phyloP scores from a whole-genome alignment of 2,329 filamentous ascomycete genomes.

The Aureobasidium sp. region DNA sequence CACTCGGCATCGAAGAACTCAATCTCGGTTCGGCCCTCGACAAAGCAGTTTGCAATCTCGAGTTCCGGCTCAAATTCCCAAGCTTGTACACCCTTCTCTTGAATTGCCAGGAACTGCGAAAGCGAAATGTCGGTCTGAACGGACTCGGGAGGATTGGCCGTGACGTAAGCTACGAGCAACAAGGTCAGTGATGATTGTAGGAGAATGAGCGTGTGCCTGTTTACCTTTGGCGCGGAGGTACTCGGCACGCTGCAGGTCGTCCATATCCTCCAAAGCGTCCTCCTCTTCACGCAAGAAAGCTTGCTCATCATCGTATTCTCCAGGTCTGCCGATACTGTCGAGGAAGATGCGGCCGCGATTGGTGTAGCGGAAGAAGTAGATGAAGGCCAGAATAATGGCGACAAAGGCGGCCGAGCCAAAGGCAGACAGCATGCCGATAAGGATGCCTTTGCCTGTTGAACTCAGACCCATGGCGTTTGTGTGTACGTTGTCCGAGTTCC shows the following conservation, averaged over 20 bases:
- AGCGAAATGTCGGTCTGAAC: conserved; percentile 93
- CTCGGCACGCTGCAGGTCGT: conserved; percentile 81
- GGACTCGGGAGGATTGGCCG: conserved; percentile 91
- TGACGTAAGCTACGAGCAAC: conserved; percentile 65
- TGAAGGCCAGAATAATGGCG: conserved; percentile 65
- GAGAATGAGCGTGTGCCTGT: conserved; percentile 15
- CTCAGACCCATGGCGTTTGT: conserved; percentile 1
- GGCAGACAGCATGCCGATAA: conserved; percentile 90
- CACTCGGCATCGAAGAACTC: conserved; percentile 99
- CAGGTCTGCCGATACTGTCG: conserved; percentile 84
- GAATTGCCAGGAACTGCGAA: conserved; percentile 94
- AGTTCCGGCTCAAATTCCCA: conserved; percentile 99
- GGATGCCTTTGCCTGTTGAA: conserved; percentile 65
- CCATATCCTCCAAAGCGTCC: conserved; percentile 90
- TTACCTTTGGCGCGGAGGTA: conserved; percentile 92
- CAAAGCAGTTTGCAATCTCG: conserved; percentile 98
- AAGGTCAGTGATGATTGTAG: conserved; percentile 18
- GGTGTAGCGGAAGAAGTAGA: conserved; percentile 94
- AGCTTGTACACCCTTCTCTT: conserved; percentile 98
- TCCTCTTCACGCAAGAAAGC: conserved; percentile 89
- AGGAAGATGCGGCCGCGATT: conserved; percentile 81
- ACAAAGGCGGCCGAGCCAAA: conserved; percentile 86
- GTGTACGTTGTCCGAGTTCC: neutral
- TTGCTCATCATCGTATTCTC: conserved; percentile 97
- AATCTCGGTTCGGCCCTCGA: conserved; percentile 91